These are phyloP conservation scores for Apiospora phragmitis DNA, from an alignment of 2,329 filamentous ascomycete genomes.

Conservation along the genomic window DNA sequence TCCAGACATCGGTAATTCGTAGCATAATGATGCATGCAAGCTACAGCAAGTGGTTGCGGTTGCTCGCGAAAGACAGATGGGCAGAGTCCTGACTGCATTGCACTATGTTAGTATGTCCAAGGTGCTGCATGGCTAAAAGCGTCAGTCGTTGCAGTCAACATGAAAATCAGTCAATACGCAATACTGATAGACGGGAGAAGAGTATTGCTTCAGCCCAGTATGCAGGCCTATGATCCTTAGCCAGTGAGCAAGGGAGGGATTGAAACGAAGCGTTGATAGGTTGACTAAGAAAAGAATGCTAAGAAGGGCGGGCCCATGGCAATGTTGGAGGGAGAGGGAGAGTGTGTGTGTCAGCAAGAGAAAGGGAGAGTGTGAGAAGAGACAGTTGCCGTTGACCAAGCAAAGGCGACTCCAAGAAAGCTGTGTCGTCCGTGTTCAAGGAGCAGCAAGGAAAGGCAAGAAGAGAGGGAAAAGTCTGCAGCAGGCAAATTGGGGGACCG, in stretches of 20 bases:
- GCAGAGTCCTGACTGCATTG: background rate
- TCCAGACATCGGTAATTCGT: background rate
- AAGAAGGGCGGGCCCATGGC: background rate
- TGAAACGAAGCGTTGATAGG: conserved; percentile 10
- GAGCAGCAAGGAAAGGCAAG: conserved; percentile 15
- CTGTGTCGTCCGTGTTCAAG: conserved; percentile 7
- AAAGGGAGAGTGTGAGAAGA: background rate
- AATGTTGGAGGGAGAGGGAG: background rate
- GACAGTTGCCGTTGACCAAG: conserved; percentile 10
- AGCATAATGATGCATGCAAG: background rate
- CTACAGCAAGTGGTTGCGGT: background rate
- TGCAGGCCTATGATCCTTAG: background rate
- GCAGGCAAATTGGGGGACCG: conserved; percentile 8
- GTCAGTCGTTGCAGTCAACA: background rate
- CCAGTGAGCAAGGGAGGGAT: background rate
- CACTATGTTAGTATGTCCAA: background rate
- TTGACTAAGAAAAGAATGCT: background rate
- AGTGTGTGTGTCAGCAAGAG: conserved; percentile 5
- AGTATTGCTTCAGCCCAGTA: background rate
- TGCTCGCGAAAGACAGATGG: background rate
- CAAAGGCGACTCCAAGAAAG: conserved; percentile 25
- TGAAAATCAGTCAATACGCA: background rate
- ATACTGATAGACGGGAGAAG: too few relatives aligned
- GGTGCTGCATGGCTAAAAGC: background rate
- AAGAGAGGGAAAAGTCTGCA: conserved; percentile 21